A percentile compares a stretch with the other conserved stretches of the same genome.
These are phyloP conservation scores for Corylus americana DNA, from an alignment of 306 rosid genomes.

Conservation along the genomic window DNA sequence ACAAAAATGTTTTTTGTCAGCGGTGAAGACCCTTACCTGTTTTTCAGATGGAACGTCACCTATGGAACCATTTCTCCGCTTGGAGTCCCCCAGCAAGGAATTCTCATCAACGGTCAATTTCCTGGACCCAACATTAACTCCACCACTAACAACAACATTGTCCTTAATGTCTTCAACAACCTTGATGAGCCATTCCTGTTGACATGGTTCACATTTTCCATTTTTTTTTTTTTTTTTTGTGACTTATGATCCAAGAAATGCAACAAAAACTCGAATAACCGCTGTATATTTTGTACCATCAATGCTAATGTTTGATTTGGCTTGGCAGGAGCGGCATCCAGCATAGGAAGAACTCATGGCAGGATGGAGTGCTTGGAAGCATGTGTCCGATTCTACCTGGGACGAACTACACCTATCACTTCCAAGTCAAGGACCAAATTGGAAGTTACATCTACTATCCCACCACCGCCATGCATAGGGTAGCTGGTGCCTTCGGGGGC, in stretches of 20 bases:
- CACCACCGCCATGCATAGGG: constrained; percentile 50
- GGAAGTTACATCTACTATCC: constrained; percentile 78
- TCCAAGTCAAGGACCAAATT: constrained; percentile 88
- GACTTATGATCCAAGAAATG: background rate
- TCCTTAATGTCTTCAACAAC: constrained; percentile 67
- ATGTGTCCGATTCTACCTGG: constrained; percentile 77
- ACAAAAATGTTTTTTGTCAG: constrained; percentile 25
- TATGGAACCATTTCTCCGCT: constrained; percentile 77
- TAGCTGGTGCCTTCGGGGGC: constrained; percentile 72
- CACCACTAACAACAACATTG: constrained; percentile 70
- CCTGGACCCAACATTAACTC: constrained; percentile 86
- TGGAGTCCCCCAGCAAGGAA: constrained; percentile 83
- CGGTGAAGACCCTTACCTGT: constrained; percentile 71
- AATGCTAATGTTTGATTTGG: background rate
- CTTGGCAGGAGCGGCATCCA: constrained; percentile 61
- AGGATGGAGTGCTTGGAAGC: constrained; percentile 68
- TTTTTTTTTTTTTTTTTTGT: background rate
- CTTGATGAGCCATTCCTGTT: constrained; percentile 84
- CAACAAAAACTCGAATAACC: background rate
- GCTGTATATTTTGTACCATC: background rate
- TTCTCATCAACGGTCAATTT: constrained; percentile 74
- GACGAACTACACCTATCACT: constrained; percentile 62
- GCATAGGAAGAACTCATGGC: constrained; percentile 86
- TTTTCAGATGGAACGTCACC: constrained; percentile 69
- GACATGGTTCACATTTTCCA: constrained; percentile 39